phyloP scores from a whole-genome alignment of 306 rosid genomes.

The Clitoria ternatea region DNA sequence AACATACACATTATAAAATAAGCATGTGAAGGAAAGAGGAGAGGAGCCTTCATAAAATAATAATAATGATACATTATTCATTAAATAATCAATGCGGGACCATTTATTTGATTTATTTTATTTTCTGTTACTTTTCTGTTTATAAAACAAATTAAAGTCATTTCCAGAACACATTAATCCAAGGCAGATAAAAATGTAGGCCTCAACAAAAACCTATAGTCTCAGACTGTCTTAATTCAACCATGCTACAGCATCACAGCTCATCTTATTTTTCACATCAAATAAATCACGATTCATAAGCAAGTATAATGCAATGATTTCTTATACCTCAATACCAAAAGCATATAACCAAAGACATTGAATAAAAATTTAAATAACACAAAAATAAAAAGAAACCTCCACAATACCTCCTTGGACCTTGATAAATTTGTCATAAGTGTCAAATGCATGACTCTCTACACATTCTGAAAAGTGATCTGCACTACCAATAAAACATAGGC shows the following conservation, averaged over 20 bases:
- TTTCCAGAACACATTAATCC: neutral
- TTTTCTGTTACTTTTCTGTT: neutral
- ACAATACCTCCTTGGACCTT: conserved; percentile 76
- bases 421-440: conserved; percentile 87
- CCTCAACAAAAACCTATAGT: neutral
- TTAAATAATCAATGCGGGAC: neutral
- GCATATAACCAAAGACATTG: neutral
- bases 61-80: neutral
- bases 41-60: conserved; percentile 1
- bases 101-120: neutral
- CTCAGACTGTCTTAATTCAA: neutral
- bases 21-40: neutral
- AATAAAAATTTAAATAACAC: neutral
- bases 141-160: neutral
- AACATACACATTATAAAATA: neutral
- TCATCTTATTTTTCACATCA: neutral
- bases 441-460: conserved; percentile 87
- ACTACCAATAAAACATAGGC: conserved; percentile 24
- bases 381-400: neutral
- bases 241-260: conserved; percentile 8
- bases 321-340: neutral
- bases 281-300: neutral
- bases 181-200: neutral
- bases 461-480: conserved; percentile 99
- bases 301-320: conserved; percentile 16